These are phyloP conservation scores for Saccharomycodes ludwigii DNA, from an alignment of 805 yeast genomes.

Conservation along the genomic window DNA sequence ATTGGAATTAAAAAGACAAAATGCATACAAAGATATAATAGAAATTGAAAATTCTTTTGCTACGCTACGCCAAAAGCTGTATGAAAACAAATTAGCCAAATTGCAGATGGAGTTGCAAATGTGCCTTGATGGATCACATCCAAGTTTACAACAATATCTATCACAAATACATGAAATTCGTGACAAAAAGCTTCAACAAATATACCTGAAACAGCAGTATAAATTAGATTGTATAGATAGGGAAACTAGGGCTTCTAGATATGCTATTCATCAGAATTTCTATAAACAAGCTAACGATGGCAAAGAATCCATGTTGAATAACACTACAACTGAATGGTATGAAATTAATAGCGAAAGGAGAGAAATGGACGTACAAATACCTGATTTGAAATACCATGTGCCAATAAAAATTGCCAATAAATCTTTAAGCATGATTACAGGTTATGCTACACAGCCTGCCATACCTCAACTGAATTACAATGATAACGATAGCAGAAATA, in stretches of 20 bases:
- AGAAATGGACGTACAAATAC: conserved; percentile 46
- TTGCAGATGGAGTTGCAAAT: conserved; percentile 74
- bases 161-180: conserved; percentile 61
- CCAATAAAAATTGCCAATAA: conserved; percentile 22
- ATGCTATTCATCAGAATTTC: conserved; percentile 74
- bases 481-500: conserved; percentile 3
- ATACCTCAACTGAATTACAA: conserved; percentile 3
- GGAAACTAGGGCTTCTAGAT: conserved; percentile 71
- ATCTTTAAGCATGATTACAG: conserved; percentile 25
- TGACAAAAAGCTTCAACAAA: conserved; percentile 50
- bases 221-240: conserved; percentile 64
- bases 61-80: conserved; percentile 66
- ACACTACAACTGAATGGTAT: conserved; percentile 83
- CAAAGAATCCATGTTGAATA: conserved; percentile 49
- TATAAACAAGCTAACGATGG: conserved; percentile 54
- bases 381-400: conserved; percentile 37
- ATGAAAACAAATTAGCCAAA: conserved; percentile 68
- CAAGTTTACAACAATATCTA: conserved; percentile 67
- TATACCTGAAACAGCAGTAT: conserved; percentile 43
- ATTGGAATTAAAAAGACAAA: conserved; percentile 11
- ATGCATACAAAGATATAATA: conserved; percentile 47
- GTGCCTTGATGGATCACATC: conserved; percentile 85
- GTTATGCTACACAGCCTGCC: conserved; percentile 20
- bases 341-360: conserved; percentile 81
- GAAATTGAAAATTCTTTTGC: conserved; percentile 83